Evolutionary conservation across 805 yeast species (phyloP).

Genomic region (Zygoascus biomembranicola): DNA sequence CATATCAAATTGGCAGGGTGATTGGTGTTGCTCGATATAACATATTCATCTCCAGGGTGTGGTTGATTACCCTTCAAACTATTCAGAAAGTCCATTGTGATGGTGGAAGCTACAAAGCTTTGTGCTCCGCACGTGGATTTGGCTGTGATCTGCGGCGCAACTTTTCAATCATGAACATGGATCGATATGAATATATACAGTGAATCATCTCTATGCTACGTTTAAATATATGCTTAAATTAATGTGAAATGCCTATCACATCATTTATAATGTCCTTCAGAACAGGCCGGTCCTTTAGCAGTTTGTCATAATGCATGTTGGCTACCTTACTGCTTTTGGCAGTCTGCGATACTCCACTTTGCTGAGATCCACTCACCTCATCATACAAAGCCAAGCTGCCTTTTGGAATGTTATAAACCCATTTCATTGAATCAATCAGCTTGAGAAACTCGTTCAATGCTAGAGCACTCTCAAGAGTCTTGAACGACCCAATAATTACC

Average conservation of each 20-base stretch:
- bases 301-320: neutral
- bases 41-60: neutral
- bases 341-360: neutral
- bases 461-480: slow-evolving; percentile 45
- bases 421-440: slow-evolving; percentile 45
- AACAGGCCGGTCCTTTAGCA: neutral
- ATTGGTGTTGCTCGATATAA: slow-evolving; percentile 37
- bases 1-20: slow-evolving; percentile 86
- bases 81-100: neutral
- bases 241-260: neutral
- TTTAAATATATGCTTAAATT: neutral
- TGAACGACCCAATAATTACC: slow-evolving; percentile 70
- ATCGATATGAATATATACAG: too few species aligned
- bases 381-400: slow-evolving; percentile 12
- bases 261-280: slow-evolving; percentile 7
- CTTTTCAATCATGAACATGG: neutral
- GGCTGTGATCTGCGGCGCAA: neutral
- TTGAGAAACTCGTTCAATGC: slow-evolving; percentile 54
- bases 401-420: slow-evolving; percentile 54
- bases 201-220: neutral
- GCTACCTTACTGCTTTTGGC: neutral
- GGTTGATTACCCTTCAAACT: neutral
- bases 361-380: neutral
- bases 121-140: neutral
- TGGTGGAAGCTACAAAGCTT: neutral